Evolutionary conservation across 2,329 filamentous ascomycete genomes (phyloP).

Genomic region (Xylaria sp.): DNA sequence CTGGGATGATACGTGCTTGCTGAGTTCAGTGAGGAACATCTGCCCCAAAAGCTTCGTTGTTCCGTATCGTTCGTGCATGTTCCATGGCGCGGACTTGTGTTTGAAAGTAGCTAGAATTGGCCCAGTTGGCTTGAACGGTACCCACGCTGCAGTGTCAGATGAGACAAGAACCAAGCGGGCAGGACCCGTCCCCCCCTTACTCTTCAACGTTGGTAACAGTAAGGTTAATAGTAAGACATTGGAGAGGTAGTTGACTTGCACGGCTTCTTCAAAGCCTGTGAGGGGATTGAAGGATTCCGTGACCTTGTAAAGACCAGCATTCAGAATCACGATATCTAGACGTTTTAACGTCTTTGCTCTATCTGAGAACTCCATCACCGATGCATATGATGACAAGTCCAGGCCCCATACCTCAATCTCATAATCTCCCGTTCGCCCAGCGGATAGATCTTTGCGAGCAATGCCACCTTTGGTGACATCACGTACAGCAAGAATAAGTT

Average conservation of each 20-base stretch:
- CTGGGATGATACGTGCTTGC: constrained; percentile 40
- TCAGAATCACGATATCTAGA: constrained; percentile 56
- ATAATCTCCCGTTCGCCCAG: neutral
- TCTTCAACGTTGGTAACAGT: constrained; percentile 50
- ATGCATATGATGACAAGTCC: constrained; percentile 33
- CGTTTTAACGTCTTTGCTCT: constrained; percentile 48
- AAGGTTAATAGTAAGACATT: constrained; percentile 60
- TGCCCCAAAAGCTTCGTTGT: constrained; percentile 46
- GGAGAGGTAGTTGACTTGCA: constrained; percentile 64
- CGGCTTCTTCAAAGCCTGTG: constrained; percentile 54
- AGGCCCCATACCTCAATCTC: constrained; percentile 36
- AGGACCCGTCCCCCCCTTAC: neutral
- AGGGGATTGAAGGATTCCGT: constrained; percentile 23
- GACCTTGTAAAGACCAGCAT: constrained; percentile 47
- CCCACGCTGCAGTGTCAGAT: constrained; percentile 43
- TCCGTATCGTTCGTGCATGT: constrained; percentile 35
- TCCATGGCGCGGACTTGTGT: constrained; percentile 17
- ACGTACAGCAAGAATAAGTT: constrained; percentile 53
- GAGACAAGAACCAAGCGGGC: constrained; percentile 43
- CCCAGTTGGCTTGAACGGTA: constrained; percentile 31
- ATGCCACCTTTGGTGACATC: constrained; percentile 41
- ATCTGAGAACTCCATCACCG: constrained; percentile 49
- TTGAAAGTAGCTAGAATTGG: constrained; percentile 37
- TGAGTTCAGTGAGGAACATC: constrained; percentile 47
- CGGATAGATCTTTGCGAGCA: neutral